These are phyloP conservation scores for Calonectria hawksworthii DNA, from an alignment of 2,329 filamentous ascomycete genomes.

Conservation along the genomic window DNA sequence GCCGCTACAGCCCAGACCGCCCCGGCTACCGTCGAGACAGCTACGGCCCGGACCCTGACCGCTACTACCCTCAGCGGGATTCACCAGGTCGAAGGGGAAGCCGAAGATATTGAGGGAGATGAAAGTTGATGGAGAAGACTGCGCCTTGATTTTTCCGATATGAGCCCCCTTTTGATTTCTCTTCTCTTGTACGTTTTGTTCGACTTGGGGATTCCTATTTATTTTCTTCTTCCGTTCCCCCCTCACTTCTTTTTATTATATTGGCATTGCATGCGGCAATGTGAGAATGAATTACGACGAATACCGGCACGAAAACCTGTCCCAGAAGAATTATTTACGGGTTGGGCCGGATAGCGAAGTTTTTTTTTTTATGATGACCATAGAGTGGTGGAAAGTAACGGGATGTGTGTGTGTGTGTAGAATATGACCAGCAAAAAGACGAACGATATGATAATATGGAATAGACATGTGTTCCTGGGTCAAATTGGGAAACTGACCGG, in stretches of 20 bases:
- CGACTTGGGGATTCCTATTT: neutral
- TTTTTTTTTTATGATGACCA: neutral
- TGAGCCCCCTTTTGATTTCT: neutral
- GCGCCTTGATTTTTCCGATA: neutral
- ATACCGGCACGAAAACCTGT: neutral
- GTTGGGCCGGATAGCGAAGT: neutral
- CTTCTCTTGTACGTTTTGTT: neutral
- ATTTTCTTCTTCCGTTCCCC: neutral
- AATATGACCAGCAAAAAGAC: neutral
- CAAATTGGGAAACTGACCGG: neutral
- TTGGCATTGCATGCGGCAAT: constrained; percentile 15
- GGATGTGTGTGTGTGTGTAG: neutral
- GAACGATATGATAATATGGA: constrained; percentile 1
- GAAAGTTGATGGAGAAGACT: neutral
- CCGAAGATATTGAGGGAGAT: constrained; percentile 29
- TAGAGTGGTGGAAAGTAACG: neutral
- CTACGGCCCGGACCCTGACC: constrained; percentile 32
- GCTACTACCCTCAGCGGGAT: constrained; percentile 41
- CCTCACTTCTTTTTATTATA: constrained; percentile 33
- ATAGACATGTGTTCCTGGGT: neutral
- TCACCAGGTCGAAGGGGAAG: constrained; percentile 40
- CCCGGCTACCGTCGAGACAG: constrained; percentile 41
- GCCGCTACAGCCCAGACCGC: constrained; percentile 37
- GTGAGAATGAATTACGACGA: constrained; percentile 23
- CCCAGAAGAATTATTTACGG: neutral